A percentile compares a stretch with the other conserved stretches of the same genome.
Conservation (phyloP, 306 rosid genomes). For the Pyrus betulifolia region DNA sequence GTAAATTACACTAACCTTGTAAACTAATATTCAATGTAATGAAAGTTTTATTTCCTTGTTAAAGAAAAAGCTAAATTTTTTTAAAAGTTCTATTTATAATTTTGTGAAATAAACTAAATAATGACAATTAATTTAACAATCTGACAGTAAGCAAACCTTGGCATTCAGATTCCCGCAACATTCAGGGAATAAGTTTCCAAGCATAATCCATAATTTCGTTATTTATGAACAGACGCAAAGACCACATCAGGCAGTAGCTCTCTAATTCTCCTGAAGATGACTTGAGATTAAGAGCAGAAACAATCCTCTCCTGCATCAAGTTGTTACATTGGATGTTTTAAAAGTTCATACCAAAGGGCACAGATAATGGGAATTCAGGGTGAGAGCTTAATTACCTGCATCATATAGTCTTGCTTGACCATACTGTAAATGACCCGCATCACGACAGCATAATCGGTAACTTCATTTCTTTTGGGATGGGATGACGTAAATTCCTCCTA, state of each 20-base stretch:
- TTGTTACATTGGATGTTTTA: not conserved
- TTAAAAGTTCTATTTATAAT: not conserved
- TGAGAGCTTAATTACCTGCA: slow-evolving; percentile 55
- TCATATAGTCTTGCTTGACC: slow-evolving; percentile 56
- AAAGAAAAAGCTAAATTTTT: not conserved
- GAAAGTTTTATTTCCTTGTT: not conserved
- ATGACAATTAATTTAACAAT: not conserved
- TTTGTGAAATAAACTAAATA: not conserved
- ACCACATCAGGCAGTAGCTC: slow-evolving; percentile 76
- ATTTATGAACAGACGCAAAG: slow-evolving; percentile 45
- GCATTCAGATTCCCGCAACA: not conserved
- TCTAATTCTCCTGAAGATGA: slow-evolving; percentile 55
- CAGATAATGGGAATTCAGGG: not conserved
- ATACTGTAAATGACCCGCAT: slow-evolving; percentile 58
- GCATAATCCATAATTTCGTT: slow-evolving; percentile 49
- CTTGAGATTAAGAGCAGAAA: slow-evolving; percentile 49
- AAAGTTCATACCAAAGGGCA: not conserved
- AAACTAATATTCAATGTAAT: not conserved
- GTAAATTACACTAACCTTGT: not conserved
- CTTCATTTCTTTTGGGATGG: slow-evolving; percentile 24
- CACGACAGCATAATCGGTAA: slow-evolving; percentile 31
- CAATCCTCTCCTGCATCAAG: slow-evolving; percentile 54
- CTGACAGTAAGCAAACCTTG: not conserved
- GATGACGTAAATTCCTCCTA: slow-evolving; percentile 35
- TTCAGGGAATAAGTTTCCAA: slow-evolving; percentile 53